Evolutionary conservation across 345 rosid genomes (phyloP).

Genomic region (Toxicodendron radicans): DNA sequence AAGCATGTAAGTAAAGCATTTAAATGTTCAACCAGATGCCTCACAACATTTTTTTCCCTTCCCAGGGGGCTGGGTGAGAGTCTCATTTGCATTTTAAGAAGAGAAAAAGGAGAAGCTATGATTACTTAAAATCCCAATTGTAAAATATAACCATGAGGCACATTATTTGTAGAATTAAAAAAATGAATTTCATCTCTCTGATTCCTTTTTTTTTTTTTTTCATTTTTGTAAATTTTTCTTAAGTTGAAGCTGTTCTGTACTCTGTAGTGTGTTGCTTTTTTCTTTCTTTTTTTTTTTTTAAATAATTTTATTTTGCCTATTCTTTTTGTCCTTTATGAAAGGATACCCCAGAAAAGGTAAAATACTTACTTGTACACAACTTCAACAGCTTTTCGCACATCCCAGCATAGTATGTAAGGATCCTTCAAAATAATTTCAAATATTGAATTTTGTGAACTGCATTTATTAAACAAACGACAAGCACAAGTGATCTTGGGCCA

Average conservation of each 20-base stretch:
- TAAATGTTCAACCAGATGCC: background rate
- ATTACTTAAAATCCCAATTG: conserved; percentile 3
- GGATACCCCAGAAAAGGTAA: background rate
- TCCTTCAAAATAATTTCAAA: conserved; percentile 47
- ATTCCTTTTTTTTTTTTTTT: background rate
- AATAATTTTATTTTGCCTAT: background rate
- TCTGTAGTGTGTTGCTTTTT: background rate
- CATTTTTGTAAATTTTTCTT: background rate
- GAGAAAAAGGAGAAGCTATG: background rate
- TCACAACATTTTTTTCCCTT: background rate
- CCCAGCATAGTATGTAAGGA: conserved; percentile 96
- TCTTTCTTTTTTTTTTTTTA: background rate
- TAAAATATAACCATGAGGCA: background rate
- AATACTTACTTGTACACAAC: conserved; percentile 82
- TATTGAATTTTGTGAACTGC: conserved; percentile 3
- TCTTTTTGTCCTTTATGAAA: background rate
- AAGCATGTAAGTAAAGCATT: background rate
- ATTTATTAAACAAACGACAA: background rate
- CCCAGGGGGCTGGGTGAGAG: background rate
- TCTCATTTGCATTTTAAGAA: conserved; percentile 6
- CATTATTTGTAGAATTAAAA: background rate
- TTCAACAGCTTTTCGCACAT: conserved; percentile 79
- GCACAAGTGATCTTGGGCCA: background rate
- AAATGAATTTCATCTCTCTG: background rate
- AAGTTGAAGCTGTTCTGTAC: background rate